Evolutionary conservation across 306 rosid species (phyloP).

Genomic region (Cucumis hystrix): DNA sequence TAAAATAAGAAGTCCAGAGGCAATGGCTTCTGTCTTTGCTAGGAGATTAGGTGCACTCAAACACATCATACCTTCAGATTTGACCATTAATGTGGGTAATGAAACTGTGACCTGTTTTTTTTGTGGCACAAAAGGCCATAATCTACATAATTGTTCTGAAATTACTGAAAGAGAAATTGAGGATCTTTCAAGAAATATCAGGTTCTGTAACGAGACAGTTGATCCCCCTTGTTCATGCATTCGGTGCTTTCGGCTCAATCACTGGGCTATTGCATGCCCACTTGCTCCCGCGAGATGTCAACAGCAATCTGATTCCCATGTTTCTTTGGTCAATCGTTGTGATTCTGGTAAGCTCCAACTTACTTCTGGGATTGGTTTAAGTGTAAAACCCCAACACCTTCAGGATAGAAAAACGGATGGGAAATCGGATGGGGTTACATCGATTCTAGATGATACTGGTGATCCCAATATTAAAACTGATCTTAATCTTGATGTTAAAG

Average conservation of each 20-base stretch:
- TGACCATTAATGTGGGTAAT: conserved; percentile 15
- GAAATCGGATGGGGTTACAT: conserved; percentile 12
- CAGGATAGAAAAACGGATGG: conserved; percentile 13
- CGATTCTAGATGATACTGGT: conserved; percentile 3
- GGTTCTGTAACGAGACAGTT: conserved; percentile 21
- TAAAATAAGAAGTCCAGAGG: conserved; percentile 28
- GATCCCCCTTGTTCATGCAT: conserved; percentile 32
- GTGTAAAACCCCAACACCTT: conserved; percentile 14
- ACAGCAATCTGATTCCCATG: conserved; percentile 17
- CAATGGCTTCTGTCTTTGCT: conserved; percentile 50
- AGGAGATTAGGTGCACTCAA: conserved; percentile 59
- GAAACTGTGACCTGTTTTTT: conserved; percentile 37
- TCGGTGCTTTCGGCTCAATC: conserved; percentile 42
- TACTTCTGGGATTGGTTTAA: conserved; percentile 17
- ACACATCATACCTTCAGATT: conserved; percentile 24
- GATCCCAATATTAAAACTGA: conserved; percentile 14
- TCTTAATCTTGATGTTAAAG: conserved; percentile 13
- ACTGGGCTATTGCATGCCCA: conserved; percentile 66
- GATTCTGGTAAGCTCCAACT: conserved; percentile 13
- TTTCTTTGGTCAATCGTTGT: conserved; percentile 11
- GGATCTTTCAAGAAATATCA: conserved; percentile 35
- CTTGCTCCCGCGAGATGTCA: conserved; percentile 18
- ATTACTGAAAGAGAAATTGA: conserved; percentile 32
- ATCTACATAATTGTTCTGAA: conserved; percentile 33
- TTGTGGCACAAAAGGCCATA: conserved; percentile 66